Conservation (phyloP, 768 basidiomycete species). For the Tephrocybe rancida region DNA sequence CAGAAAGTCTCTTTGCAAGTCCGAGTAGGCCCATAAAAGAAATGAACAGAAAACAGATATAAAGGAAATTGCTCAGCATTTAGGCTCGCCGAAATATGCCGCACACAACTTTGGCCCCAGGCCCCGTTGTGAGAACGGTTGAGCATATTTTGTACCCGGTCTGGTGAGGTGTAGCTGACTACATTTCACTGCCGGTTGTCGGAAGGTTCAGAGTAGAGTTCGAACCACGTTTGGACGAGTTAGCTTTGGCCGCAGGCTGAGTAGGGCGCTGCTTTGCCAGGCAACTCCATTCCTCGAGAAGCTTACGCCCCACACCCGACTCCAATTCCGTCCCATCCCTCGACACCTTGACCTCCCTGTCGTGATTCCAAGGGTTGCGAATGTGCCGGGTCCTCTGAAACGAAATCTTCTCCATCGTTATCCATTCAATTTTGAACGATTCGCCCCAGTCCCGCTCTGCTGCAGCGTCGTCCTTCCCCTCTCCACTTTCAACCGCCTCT, state of each 20-base stretch:
- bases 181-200: background rate
- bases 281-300: slow-evolving; percentile 71
- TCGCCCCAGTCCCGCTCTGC: slow-evolving; percentile 78
- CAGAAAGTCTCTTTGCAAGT: too few species aligned
- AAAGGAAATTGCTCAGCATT: too few species aligned
- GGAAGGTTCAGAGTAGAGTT: slow-evolving; percentile 3
- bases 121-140: too few species aligned
- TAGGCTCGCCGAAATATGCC: too few species aligned
- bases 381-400: slow-evolving; percentile 79
- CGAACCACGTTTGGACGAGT: slow-evolving; percentile 5
- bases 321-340: slow-evolving; percentile 94
- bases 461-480: slow-evolving; percentile 13
- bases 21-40: too few species aligned
- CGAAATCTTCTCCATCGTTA: slow-evolving; percentile 68
- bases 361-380: slow-evolving; percentile 93
- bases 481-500: slow-evolving; percentile 25
- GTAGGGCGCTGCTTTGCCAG: slow-evolving; percentile 23
- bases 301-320: slow-evolving; percentile 65
- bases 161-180: background rate
- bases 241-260: background rate
- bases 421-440: slow-evolving; percentile 84
- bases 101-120: too few species aligned
- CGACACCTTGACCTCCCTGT: slow-evolving; percentile 78
- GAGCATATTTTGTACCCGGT: too few species aligned
- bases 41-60: too few species aligned